Evolutionary conservation across 257 asterid genomes (phyloP).

Genomic region (Solanum chilense): DNA sequence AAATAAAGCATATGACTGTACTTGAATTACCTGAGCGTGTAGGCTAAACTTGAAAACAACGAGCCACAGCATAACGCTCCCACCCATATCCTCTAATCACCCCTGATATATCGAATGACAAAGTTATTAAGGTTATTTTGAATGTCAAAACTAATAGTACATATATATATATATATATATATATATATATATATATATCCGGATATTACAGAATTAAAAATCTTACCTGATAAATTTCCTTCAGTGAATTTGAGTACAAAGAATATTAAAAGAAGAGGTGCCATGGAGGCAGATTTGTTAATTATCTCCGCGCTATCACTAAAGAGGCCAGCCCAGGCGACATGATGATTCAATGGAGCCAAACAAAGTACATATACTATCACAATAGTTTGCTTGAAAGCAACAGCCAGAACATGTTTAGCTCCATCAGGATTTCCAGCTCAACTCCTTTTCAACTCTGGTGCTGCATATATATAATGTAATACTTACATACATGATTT

Average conservation of each 20-base stretch:
- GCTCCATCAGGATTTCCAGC: conserved; percentile 51
- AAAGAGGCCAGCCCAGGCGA: conserved; percentile 58
- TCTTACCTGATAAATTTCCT: conserved; percentile 54
- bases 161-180: no score
- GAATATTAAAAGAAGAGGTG: conserved; percentile 51
- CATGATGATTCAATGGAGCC: conserved; percentile 40
- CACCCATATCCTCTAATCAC: conserved; percentile 74
- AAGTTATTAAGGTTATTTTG: not conserved
- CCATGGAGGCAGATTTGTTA: conserved; percentile 36
- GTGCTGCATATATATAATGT: conserved; percentile 33
- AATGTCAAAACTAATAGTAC: not conserved
- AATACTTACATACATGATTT: not conserved
- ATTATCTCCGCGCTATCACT: conserved; percentile 45
- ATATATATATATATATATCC: not conserved
- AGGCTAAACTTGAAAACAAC: conserved; percentile 46
- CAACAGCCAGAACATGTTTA: conserved; percentile 46
- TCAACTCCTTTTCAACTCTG: conserved; percentile 71
- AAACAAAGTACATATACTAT: conserved; percentile 20
- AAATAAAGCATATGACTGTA: not conserved
- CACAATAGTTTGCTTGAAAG: conserved; percentile 38
- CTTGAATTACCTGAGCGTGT: conserved; percentile 34
- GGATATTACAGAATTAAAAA: not conserved
- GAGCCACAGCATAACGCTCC: conserved; percentile 55
- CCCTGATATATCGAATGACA: conserved; percentile 16
- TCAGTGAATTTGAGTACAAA: conserved; percentile 46